Evolutionary conservation across 495 filamentous ascomycete genomes (phyloP), one percentile per base, ranked within the genome.

Genomic region (Penicillium parvum): DNA sequence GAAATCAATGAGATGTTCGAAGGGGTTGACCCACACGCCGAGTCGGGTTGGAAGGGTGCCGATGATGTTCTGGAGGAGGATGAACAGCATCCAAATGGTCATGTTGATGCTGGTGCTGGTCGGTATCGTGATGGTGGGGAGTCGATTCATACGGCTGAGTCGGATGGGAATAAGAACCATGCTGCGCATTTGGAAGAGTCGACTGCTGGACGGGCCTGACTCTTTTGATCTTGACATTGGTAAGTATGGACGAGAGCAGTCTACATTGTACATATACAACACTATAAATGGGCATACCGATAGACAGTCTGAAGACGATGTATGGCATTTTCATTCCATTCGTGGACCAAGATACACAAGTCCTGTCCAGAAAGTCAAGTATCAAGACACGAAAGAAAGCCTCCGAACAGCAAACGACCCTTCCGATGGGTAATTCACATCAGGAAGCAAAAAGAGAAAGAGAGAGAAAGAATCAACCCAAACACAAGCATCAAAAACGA

Each of bases 1-100:
- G 84, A 88, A 64, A 76, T 89, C 27, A 66, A 74, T 50, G 27
- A 71, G 12, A 53, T 88, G 61, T 89, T 88, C 40, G 74, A 65
- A 9, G 53, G 54, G 1, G 10, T 45, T 19, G 40, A 45, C 29
- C 26, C 45, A 5, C 46, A 59, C 43, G 15, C 38, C 1, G 52
- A 60, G 19, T 43, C 38, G 27, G 49, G 47, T 5, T 50, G 50
- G 49, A 55, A 58, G n/a, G 48, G 26, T 8, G 35, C n/a, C n/a
- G n/a, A n/a, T n/a, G n/a, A 38, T 38, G 6, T 10, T 0, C n/a
- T 39, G 3, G 20, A 38, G 7, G 32, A 32, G 12, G 47, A 46
- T 17, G 20, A 22, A 11, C 40, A 41, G 11, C 32, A 10, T 28
- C 11, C 38, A 37, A 6, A 38, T 22, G 32, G 14, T 14, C 18